Conservation (phyloP, 768 basidiomycete species). For the Lactarius quietus region DNA sequence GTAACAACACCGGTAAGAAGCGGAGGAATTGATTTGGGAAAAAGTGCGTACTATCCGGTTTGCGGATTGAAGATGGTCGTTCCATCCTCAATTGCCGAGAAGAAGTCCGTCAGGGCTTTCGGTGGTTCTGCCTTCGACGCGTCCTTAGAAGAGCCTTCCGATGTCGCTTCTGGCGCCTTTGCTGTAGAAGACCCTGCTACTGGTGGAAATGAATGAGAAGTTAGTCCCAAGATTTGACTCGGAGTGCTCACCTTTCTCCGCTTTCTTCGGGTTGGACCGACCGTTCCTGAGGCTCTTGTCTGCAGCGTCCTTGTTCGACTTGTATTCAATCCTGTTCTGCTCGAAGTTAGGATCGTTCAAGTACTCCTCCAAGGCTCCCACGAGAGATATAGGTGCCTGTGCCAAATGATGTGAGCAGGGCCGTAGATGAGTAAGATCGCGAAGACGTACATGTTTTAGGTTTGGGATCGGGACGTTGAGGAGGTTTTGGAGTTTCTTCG, state of each 20-base stretch:
- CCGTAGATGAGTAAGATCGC: not conserved
- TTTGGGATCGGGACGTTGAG: conserved; percentile 94
- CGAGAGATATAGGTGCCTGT: conserved; percentile 93
- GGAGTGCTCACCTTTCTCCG: conserved; percentile 33
- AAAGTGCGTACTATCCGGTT: conserved; percentile 46
- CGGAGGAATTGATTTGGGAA: not conserved
- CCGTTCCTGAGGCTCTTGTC: conserved; percentile 40
- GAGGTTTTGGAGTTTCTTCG: conserved; percentile 88
- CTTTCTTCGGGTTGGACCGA: conserved; percentile 23
- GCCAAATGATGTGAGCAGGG: not conserved
- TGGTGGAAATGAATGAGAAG: conserved; percentile 8
- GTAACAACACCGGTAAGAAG: conserved; percentile 8
- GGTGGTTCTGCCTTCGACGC: conserved; percentile 36
- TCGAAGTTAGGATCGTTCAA: conserved; percentile 96
- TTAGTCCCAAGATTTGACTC: not conserved
- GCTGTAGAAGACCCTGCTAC: conserved; percentile 28
- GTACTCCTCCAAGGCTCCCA: conserved; percentile 90
- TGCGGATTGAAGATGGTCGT: conserved; percentile 67
- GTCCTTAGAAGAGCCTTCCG: conserved; percentile 30
- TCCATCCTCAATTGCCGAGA: conserved; percentile 79
- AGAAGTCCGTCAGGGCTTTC: conserved; percentile 76
- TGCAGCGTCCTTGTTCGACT: conserved; percentile 64
- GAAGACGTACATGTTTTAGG: conserved; percentile 70
- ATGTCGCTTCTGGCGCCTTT: conserved; percentile 28
- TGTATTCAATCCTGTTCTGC: conserved; percentile 91